Evolutionary conservation across 1,284 basidiomycete genomes (phyloP), one percentile per base, ranked within the genome.

Genomic region (Boletus putidus): DNA sequence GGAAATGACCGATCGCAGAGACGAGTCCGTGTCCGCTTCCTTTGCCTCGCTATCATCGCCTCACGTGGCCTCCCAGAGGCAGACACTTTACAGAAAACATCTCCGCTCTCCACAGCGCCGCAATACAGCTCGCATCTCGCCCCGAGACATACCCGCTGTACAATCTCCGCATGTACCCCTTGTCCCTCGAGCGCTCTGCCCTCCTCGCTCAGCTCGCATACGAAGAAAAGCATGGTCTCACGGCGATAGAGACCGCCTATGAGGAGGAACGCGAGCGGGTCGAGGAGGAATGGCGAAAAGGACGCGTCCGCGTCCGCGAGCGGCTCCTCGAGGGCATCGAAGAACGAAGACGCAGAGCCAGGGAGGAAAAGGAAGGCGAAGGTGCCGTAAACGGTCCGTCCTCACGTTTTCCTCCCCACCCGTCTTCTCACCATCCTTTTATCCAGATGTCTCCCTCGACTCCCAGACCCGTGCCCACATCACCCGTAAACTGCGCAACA

Each of bases 281-380:
- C 6, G 90, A 92, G 65, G 88, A 90, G 12, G 90, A 92, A 68
- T 91, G 87, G 85, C 80, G 78, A 62, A 80, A 82, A 54, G 90
- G 89, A 4, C 77, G 85, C 46, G 87, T 88, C 33, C 76, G 85
- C 31, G 85, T 92, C 20, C 76, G 86, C 23, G 88, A 91, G 68
- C 77, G 89, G 23, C 75, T 92, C 50, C 72, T 91, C n/a, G 90
- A 92, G 67, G 88, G 90, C 21, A 88, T 92, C 63, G 90, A 92
- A 71, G 90, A 92, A 67, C 78, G 89, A 31, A 75, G 89, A 57
- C 77, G 85, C 62, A 76, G 87, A 57, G 90, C 90, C 29, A 78
- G 90, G 58, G 90, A 92, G 62, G 89, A 92, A 76, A 91, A 91
- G 67, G 89, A 91, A 60, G 87, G 88, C 53, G 89, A 92, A 64